Evolutionary conservation across 2,329 filamentous ascomycete genomes (phyloP).

Genomic region (Sarocladium oryzae): DNA sequence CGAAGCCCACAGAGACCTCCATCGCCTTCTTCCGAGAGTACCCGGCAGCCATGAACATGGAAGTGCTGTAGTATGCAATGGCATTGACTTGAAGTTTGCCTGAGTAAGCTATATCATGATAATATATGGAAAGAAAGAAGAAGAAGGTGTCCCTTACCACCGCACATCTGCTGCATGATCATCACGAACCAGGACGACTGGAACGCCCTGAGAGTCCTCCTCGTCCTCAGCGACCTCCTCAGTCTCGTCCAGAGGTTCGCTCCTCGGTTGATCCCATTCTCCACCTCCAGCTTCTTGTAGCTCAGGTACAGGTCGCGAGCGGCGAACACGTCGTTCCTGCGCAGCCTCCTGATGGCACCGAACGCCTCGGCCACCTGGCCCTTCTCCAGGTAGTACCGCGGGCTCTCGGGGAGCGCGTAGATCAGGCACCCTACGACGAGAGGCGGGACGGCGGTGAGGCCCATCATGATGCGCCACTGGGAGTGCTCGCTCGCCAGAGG

Average conservation of each 20-base stretch:
- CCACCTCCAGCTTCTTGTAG: constrained; percentile 27
- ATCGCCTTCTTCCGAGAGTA: constrained; percentile 32
- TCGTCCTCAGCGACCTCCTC: constrained; percentile 22
- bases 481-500: constrained; percentile 12
- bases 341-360: constrained; percentile 36
- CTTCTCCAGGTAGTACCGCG: constrained; percentile 45
- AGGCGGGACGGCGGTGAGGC: constrained; percentile 44
- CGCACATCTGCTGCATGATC: constrained; percentile 30
- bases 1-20: constrained; percentile 37
- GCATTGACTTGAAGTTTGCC: constrained; percentile 32
- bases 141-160: too few relatives aligned
- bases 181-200: constrained; percentile 28
- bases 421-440: constrained; percentile 40
- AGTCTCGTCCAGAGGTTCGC: constrained; percentile 13
- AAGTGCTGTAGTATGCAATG: constrained; percentile 42
- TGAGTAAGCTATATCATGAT: too few relatives aligned
- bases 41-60: constrained; percentile 38
- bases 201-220: constrained; percentile 24
- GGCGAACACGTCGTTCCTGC: constrained; percentile 40
- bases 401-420: constrained; percentile 44
- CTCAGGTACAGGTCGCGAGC: constrained; percentile 45
- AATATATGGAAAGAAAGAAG: too few relatives aligned
- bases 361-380: constrained; percentile 34
- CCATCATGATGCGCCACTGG: constrained; percentile 30
- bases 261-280: constrained; percentile 14